These are phyloP conservation scores for Aspergillus tanneri DNA, from an alignment of 2,329 filamentous ascomycete species.

Conservation along the genomic window DNA sequence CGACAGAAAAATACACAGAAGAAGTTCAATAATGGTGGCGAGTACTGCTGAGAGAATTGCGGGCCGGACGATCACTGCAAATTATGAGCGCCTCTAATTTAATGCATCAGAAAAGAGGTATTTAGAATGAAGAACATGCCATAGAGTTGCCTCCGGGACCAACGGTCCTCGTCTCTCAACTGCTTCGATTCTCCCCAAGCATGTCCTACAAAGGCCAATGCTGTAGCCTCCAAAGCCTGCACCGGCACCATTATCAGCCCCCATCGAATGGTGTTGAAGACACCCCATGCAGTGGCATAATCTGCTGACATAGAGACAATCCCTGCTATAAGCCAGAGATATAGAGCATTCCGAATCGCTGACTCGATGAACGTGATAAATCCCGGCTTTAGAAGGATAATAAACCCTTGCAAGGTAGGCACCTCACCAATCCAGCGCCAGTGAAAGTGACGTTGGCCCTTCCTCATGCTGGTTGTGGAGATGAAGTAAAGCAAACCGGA, in stretches of 20 bases:
- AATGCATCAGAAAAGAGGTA: too few species aligned
- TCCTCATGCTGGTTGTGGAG: constrained; percentile 5
- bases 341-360: constrained; percentile 65
- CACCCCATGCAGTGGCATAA: constrained; percentile 71
- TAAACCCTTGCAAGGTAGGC: constrained; percentile 39
- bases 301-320: constrained; percentile 63
- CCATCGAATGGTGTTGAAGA: constrained; percentile 74
- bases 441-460: neutral
- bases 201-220: constrained; percentile 66
- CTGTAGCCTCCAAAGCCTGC: constrained; percentile 63
- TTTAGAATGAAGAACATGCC: neutral
- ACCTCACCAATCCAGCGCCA: constrained; percentile 1
- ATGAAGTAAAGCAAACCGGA: constrained; percentile 62
- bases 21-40: constrained; percentile 50
- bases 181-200: constrained; percentile 59
- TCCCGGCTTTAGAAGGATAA: constrained; percentile 57
- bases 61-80: constrained; percentile 49
- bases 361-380: constrained; percentile 63
- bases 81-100: neutral
- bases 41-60: constrained; percentile 55
- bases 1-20: constrained; percentile 62
- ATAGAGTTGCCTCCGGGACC: too few species aligned
- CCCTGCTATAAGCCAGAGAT: constrained; percentile 66
- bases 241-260: constrained; percentile 73
- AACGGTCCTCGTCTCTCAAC: neutral